Base-by-base conservation (phyloP, 306 rosid genomes). In the Vicia sativa region DNA sequence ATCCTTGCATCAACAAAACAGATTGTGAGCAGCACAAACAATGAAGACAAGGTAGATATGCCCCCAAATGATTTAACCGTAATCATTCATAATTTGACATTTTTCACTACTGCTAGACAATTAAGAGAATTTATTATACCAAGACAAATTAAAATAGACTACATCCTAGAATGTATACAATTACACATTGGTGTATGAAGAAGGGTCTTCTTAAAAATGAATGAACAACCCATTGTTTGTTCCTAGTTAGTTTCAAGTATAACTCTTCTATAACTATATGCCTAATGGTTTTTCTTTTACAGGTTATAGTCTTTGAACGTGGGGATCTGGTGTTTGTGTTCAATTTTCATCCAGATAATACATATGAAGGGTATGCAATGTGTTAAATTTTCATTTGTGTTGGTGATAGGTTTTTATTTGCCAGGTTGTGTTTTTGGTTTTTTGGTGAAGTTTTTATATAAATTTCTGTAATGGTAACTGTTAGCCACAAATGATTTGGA, bases 291-390 rank as follows among this genome's bases (percentile, higher is more conserved):
- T 72, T 65, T 55, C 76, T 44, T 72, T 73, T 75, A 49, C 77
- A 92, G 98, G 91, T 92, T 74, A 84, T 92, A 50, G 89, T 90
- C 69, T 92, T 92, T 58, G 98, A 92, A 82, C 96, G 93, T 35
- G 98, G 96, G 43, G 96, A 92, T 72, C 87, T 92, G 21, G 87
- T 92, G 57, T 86, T 90, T 50, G 96, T 92, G 72, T 92, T 92
- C 84, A 92, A 92, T 72, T 92, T 92, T 79, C 96, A 90, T 79
- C 96, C 98, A 19, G 84, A 75, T 21, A 86, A 86, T 70, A 80
- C 93, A 43, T 92, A 90, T 15, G 81, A 87, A 52, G 96, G 98
- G 98, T 92, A 84, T 74, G 86, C 39, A 59, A 37, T 52, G 10
- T 44, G 71, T 48, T 70, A 42, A 70, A 42, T 21, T 57, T 76